Conservation (phyloP, 2,329 filamentous ascomycete species). For the Hymenoscyphus linearis region DNA sequence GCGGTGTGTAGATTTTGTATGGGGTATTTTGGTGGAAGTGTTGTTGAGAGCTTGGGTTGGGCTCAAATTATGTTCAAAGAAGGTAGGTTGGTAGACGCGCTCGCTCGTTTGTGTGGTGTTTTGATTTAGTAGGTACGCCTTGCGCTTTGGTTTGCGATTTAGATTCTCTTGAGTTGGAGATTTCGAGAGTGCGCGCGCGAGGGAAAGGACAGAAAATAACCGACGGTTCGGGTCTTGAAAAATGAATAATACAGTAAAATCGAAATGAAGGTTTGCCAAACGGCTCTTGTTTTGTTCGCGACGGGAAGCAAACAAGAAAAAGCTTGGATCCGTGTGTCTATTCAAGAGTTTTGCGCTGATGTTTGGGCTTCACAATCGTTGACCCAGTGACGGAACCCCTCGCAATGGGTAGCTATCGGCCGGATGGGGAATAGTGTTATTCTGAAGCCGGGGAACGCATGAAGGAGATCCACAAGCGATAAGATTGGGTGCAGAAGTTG, state of each 20-base stretch:
- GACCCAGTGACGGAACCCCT: background rate
- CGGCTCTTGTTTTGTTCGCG: background rate
- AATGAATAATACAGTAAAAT: constrained; percentile 19
- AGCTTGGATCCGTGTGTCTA: background rate
- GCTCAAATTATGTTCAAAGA: too few relatives aligned
- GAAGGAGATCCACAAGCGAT: background rate
- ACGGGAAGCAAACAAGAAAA: too few relatives aligned
- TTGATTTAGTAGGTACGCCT: too few relatives aligned
- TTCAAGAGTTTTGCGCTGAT: background rate
- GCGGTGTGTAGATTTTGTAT: background rate
- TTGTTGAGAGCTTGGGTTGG: too few relatives aligned
- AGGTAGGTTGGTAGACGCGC: too few relatives aligned
- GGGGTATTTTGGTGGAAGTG: background rate
- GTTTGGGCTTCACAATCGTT: background rate
- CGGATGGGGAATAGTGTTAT: background rate
- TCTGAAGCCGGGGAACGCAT: background rate
- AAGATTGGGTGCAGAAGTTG: background rate
- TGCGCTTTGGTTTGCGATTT: too few relatives aligned
- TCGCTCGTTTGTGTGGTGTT: too few relatives aligned
- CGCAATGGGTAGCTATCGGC: background rate
- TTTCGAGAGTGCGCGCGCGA: background rate
- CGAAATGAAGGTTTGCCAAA: constrained; percentile 19
- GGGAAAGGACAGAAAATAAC: background rate
- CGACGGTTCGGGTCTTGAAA: background rate
- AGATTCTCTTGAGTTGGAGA: background rate